These are phyloP conservation scores for Monosporascus ibericus DNA, from an alignment of 2,329 filamentous ascomycete species.

Conservation along the genomic window DNA sequence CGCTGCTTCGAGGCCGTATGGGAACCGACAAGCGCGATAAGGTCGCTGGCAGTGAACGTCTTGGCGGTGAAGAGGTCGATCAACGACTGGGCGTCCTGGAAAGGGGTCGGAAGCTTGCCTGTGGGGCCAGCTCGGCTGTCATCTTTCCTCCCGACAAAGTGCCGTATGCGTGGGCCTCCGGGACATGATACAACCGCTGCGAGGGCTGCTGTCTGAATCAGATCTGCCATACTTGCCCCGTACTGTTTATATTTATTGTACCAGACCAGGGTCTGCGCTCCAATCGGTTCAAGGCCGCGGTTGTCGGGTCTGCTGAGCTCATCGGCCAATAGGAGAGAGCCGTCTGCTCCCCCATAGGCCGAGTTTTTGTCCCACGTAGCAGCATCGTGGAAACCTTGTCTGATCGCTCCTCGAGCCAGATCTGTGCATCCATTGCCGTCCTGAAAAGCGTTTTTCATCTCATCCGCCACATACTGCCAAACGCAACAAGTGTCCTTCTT, in stretches of 20 bases:
- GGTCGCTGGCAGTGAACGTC: constrained; percentile 41
- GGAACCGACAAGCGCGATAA: constrained; percentile 49
- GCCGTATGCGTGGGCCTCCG: constrained; percentile 42
- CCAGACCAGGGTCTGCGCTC: constrained; percentile 29
- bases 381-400: constrained; percentile 42
- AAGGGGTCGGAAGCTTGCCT: constrained; percentile 38
- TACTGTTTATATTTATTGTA: constrained; percentile 30
- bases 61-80: constrained; percentile 43
- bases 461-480: constrained; percentile 33
- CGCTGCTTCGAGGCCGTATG: constrained; percentile 44
- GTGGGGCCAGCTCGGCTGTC: constrained; percentile 31
- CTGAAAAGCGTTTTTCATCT: constrained; percentile 29
- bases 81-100: constrained; percentile 33
- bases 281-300: constrained; percentile 38
- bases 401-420: constrained; percentile 36
- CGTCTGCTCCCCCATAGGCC: constrained; percentile 37
- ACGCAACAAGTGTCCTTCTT: constrained; percentile 28
- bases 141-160: constrained; percentile 44
- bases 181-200: constrained; percentile 45
- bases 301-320: constrained; percentile 36
- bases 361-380: constrained; percentile 34
- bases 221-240: constrained; percentile 44
- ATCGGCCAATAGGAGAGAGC: constrained; percentile 34
- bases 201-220: constrained; percentile 44
- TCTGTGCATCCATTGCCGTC: constrained; percentile 29